Base-by-base conservation (phyloP, 768 basidiomycete genomes). In the Botryobasidium botryosum region DNA sequence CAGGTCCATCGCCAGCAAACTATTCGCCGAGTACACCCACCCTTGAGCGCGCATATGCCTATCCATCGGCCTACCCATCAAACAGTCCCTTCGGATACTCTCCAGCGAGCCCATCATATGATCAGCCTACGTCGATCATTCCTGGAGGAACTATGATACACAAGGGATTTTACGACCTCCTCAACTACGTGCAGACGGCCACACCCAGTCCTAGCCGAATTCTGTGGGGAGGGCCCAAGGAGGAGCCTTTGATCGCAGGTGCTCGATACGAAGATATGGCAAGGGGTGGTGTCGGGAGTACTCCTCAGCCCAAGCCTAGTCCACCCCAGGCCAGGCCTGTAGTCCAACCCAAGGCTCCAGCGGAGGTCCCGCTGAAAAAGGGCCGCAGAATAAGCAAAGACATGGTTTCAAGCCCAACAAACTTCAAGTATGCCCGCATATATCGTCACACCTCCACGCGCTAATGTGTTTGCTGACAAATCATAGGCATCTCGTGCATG, bases 131-230 rank as follows among this genome's bases (percentile, higher is more conserved):
- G n/a, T n/a, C n/a, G n/a, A n/a, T n/a, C n/a, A n/a, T n/a, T n/a
- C n/a, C n/a, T n/a, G n/a, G 68, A 12, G 81, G 79, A 23, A 81
- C 81, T 5, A 63, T 86, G 43, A 64, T 87, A 31, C 84, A 88
- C 70, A 79, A 83, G 52, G 86, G 83, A n/a, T 86, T 86, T 67
- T 87, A 84, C 61, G 81, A 85, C 65, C 69, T 87, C 25, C 67
- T 85, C 29, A 68, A n/a, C n/a, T n/a, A n/a, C n/a, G n/a, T n/a
- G n/a, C n/a, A n/a, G n/a, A n/a, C n/a, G n/a, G n/a, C n/a, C n/a
- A n/a, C n/a, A n/a, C n/a, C n/a, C n/a, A n/a, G n/a, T n/a, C n/a
- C n/a, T n/a, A n/a, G n/a, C n/a, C n/a, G n/a, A n/a, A n/a, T n/a
- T n/a, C n/a, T n/a, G n/a, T n/a, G n/a, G n/a, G n/a, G n/a, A n/a